Evolutionary conservation across 208 protist genomes (phyloP).

Genomic region (Acanthamoeba royreba): DNA sequence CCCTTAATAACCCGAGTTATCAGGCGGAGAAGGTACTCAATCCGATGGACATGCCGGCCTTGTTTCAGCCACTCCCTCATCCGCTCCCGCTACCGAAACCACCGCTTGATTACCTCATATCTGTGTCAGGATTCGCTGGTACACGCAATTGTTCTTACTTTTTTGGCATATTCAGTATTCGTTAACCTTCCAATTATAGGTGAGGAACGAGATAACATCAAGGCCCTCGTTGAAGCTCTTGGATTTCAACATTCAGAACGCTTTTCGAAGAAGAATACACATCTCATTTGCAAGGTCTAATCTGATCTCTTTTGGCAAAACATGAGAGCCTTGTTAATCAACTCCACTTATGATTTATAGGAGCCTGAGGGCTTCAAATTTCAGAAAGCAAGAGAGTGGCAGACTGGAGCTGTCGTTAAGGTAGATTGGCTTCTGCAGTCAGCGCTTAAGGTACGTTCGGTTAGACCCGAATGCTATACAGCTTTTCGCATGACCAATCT

Average conservation of each 20-base stretch:
- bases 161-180: background rate
- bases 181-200: background rate
- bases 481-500: background rate
- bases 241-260: background rate
- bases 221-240: background rate
- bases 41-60: background rate
- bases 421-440: background rate
- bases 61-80: background rate
- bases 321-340: background rate
- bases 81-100: background rate
- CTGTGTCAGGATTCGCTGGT: background rate
- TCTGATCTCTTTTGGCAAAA: background rate
- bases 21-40: background rate
- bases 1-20: too few relatives aligned
- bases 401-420: background rate
- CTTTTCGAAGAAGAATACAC: background rate
- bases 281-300: background rate
- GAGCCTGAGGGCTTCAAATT: background rate
- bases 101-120: background rate
- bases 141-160: background rate
- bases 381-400: background rate
- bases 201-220: background rate
- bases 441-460: background rate
- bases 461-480: background rate
- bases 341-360: background rate